Evolutionary conservation across 139 green algal species (phyloP).

Genomic region (Monoraphidium neglectum): DNA sequence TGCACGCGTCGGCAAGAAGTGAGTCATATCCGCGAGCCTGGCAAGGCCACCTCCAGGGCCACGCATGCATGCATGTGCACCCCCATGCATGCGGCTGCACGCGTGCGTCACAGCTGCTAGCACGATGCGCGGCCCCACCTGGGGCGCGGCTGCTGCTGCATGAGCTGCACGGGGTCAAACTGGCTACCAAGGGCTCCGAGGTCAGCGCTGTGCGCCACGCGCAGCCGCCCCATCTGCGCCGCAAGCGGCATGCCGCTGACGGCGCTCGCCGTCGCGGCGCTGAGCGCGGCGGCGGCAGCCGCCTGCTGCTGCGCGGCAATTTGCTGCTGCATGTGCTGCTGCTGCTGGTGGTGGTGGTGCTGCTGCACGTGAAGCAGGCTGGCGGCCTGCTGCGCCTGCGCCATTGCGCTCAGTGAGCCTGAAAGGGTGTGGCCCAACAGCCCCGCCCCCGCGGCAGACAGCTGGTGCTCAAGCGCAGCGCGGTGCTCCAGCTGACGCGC

Average conservation of each 20-base stretch:
- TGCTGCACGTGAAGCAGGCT: too few species aligned
- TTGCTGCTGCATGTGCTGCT: background rate
- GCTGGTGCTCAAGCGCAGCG: background rate
- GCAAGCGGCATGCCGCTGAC: background rate
- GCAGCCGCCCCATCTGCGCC: conserved; percentile 16
- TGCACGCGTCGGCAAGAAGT: too few species aligned
- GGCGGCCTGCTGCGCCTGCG: conserved; percentile 1
- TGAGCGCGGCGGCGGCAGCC: background rate
- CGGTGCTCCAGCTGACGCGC: background rate
- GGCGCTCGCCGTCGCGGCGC: too few species aligned
- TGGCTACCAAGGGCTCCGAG: conserved; percentile 19
- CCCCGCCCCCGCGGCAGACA: background rate
- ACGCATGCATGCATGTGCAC: too few species aligned
- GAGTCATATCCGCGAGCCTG: too few species aligned
- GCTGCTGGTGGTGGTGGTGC: too few species aligned
- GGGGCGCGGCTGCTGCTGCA: background rate
- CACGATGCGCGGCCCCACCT: too few species aligned
- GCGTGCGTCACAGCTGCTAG: background rate
- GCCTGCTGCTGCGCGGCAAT: background rate
- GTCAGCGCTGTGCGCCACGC: conserved; percentile 27
- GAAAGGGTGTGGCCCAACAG: background rate
- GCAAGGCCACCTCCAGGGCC: too few species aligned
- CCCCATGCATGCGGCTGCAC: background rate
- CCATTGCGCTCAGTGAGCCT: background rate
- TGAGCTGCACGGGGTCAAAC: background rate